These are phyloP conservation scores for Apiospora malaysiana DNA, from an alignment of 2,329 filamentous ascomycete species.

Conservation along the genomic window DNA sequence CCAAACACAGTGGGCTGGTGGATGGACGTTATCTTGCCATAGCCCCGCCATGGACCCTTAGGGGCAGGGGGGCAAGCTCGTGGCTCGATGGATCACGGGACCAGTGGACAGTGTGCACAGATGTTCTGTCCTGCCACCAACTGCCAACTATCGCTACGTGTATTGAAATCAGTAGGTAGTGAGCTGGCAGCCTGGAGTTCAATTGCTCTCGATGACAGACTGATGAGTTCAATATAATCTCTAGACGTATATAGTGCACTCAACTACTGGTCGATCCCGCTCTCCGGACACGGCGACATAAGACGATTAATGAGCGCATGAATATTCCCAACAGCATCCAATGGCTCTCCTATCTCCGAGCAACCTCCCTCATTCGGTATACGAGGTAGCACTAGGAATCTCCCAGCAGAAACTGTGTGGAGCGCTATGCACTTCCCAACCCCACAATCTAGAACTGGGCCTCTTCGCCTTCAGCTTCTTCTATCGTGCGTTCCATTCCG, in stretches of 20 bases:
- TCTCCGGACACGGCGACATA: neutral
- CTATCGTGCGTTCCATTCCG: neutral
- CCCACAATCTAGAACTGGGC: neutral
- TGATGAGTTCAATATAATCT: too few species aligned
- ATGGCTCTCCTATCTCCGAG: neutral
- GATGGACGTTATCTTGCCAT: constrained; percentile 12
- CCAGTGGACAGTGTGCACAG: neutral
- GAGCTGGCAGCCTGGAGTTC: too few species aligned
- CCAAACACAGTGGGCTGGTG: constrained; percentile 9
- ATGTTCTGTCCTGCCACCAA: neutral
- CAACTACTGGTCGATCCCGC: too few species aligned
- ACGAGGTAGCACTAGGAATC: constrained; percentile 9
- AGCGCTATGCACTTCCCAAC: neutral
- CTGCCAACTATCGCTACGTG: too few species aligned
- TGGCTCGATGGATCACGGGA: neutral
- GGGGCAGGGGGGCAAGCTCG: neutral
- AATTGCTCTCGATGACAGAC: too few species aligned
- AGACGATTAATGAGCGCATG: neutral
- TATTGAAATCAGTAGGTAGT: too few species aligned
- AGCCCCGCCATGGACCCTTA: constrained; percentile 13
- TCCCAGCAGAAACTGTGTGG: constrained; percentile 3
- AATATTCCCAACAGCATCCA: neutral
- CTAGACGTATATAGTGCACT: too few species aligned
- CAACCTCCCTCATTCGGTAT: neutral
- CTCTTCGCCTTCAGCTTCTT: neutral